phyloP scores from a whole-genome alignment of 305 asterid genomes.

The Fraxinus sp. region DNA sequence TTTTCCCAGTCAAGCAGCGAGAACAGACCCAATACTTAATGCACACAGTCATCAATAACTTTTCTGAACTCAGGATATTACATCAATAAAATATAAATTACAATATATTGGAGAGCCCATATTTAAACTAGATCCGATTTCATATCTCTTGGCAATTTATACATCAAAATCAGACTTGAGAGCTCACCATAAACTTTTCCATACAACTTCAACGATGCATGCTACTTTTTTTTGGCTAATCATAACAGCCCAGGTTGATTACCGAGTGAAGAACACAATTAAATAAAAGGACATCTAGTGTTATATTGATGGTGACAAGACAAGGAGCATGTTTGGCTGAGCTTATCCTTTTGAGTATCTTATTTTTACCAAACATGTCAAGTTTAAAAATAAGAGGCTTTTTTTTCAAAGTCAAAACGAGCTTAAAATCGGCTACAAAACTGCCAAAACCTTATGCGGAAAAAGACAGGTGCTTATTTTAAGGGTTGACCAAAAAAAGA shows the following conservation, averaged over 20 bases:
- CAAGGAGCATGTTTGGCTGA: not conserved
- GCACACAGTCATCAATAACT: constrained; percentile 8
- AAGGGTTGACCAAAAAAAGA: not conserved
- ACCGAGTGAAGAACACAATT: not conserved
- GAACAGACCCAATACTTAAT: constrained; percentile 3
- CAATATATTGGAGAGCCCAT: constrained; percentile 12
- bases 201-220: not conserved
- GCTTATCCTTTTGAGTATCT: not conserved
- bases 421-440: not conserved
- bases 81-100: not conserved
- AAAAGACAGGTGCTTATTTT: not conserved
- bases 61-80: constrained; percentile 1
- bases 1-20: constrained; percentile 12
- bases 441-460: not conserved
- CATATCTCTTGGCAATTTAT: not conserved
- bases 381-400: not conserved
- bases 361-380: not conserved
- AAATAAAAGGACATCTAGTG: not conserved
- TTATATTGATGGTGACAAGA: not conserved
- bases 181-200: constrained; percentile 4
- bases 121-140: not conserved
- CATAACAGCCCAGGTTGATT: not conserved
- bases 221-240: not conserved
- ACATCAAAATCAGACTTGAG: constrained; percentile 13
- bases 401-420: not conserved